Evolutionary conservation across 192 early-diverging fungal genomes (phyloP).

Genomic region (Diversispora eburnea): DNA sequence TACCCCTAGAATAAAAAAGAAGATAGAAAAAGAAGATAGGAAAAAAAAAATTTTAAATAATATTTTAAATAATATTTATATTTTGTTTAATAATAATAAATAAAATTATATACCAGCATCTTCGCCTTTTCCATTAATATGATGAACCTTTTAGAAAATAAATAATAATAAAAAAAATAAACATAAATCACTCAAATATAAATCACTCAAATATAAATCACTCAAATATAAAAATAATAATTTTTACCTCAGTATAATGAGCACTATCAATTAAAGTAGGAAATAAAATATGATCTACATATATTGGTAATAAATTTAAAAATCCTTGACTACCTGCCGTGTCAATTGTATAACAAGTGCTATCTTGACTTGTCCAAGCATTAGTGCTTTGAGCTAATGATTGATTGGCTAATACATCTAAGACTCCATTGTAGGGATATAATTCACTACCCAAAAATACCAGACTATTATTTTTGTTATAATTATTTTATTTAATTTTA

Average conservation of each 20-base stretch:
- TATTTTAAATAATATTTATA: neutral
- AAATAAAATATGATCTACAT: constrained; percentile 61
- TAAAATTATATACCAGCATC: constrained; percentile 48
- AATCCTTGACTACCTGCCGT: constrained; percentile 59
- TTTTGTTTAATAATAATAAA: neutral
- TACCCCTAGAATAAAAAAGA: no score
- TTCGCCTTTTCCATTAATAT: constrained; percentile 61
- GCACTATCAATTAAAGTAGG: constrained; percentile 57
- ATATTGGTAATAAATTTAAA: constrained; percentile 55
- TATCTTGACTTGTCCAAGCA: constrained; percentile 61
- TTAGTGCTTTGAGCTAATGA: constrained; percentile 60
- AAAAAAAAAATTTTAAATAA: neutral
- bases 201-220: neutral
- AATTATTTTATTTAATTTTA: neutral
- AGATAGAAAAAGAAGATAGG: neutral
- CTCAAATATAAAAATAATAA: neutral
- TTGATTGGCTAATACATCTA: constrained; percentile 60
- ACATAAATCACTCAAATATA: neutral
- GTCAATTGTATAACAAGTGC: constrained; percentile 57
- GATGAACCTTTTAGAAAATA: constrained; percentile 38
- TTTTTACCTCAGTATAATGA: constrained; percentile 50
- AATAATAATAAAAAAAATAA: neutral
- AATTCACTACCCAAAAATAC: constrained; percentile 61
- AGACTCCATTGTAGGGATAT: constrained; percentile 60
- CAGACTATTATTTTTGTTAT: constrained; percentile 33